phyloP scores from a whole-genome alignment of 305 asterid species.

The Fraxinus floribunda region DNA sequence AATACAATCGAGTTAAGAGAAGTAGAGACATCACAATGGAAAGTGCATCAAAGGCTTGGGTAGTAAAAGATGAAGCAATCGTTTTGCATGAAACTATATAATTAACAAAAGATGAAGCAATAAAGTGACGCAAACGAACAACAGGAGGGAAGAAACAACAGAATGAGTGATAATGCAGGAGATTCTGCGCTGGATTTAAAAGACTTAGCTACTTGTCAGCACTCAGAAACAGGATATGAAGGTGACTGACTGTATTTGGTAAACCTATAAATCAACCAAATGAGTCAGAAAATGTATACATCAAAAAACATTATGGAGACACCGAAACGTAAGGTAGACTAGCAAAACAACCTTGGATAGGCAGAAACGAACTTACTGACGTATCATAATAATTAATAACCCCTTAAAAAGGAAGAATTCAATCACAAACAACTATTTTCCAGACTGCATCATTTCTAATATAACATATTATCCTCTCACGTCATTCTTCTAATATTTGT shows the following conservation, averaged over 20 bases:
- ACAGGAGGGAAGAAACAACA: background rate
- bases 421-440: background rate
- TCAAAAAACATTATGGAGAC: background rate
- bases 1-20: background rate
- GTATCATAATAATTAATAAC: background rate
- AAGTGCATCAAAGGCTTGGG: background rate
- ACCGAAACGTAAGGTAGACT: background rate
- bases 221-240: background rate
- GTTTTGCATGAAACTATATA: too few species aligned
- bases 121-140: background rate
- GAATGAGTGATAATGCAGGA: background rate
- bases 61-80: background rate
- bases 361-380: background rate
- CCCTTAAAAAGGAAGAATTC: background rate
- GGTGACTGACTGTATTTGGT: background rate
- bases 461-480: background rate
- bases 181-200: background rate
- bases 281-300: background rate
- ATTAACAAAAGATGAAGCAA: background rate
- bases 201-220: background rate
- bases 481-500: background rate
- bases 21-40: background rate
- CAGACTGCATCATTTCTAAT: background rate
- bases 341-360: background rate
- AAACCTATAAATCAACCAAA: background rate